Evolutionary conservation across 2,329 filamentous ascomycete species (phyloP).

Genomic region (Penicillium verrucosum): DNA sequence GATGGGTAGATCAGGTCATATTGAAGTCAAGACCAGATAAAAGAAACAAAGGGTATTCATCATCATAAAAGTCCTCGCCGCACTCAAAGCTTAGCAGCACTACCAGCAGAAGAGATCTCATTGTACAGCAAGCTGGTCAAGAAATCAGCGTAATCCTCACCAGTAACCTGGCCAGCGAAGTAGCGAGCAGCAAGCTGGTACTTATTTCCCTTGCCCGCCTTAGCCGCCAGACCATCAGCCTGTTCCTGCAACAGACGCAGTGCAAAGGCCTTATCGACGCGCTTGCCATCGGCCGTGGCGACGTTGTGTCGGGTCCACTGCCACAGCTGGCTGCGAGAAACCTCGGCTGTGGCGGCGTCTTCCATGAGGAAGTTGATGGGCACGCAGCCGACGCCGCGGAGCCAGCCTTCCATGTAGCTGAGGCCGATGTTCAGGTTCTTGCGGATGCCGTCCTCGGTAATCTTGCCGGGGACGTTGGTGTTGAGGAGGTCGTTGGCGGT

Average conservation of each 20-base stretch:
- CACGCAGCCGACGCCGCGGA: conserved; percentile 89
- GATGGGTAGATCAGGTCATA: conserved; percentile 3
- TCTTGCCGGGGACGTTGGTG: conserved; percentile 91
- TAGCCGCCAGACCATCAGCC: conserved; percentile 68
- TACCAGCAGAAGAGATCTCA: conserved; percentile 57
- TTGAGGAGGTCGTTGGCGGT: conserved; percentile 88
- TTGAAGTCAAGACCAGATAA: background rate
- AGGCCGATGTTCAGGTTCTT: conserved; percentile 98
- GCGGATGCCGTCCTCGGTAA: conserved; percentile 92
- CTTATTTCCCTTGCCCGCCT: conserved; percentile 85
- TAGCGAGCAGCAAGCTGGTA: conserved; percentile 87
- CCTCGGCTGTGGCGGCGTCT: conserved; percentile 94
- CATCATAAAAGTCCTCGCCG: conserved; percentile 20
- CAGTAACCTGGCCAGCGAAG: conserved; percentile 88
- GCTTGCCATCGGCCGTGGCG: conserved; percentile 81
- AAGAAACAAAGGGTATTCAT: conserved; percentile 28
- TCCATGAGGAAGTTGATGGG: conserved; percentile 99
- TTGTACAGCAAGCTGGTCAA: conserved; percentile 79
- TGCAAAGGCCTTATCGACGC: conserved; percentile 87
- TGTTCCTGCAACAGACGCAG: conserved; percentile 84
- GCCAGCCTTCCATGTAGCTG: conserved; percentile 98
- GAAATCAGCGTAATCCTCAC: conserved; percentile 97
- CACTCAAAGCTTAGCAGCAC: conserved; percentile 62
- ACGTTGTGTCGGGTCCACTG: conserved; percentile 81
- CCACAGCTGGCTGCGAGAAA: conserved; percentile 91